Evolutionary conservation across 768 basidiomycete genomes (phyloP), one percentile per base, ranked within the genome.

Genomic region (Suillus ampliporus): DNA sequence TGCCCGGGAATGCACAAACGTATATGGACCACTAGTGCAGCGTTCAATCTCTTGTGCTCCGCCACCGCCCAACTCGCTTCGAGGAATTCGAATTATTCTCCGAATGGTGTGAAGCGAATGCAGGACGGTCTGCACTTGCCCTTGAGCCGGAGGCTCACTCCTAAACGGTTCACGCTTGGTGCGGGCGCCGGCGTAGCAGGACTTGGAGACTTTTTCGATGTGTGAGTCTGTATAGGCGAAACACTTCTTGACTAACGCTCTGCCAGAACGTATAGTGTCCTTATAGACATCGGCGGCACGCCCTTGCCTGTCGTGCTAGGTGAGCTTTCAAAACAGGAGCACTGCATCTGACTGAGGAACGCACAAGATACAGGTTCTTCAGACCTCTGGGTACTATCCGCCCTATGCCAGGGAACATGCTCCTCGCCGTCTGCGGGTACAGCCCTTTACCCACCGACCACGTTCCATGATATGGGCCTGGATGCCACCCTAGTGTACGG

Each of bases 361-460:
- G 17, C n/a, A 48, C 6, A 59, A 90, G 91, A 92, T 65, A 91
- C 90, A 2, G 91, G 91, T 48, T 92, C 91, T 3, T 87, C 91
- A 5, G 91, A 93, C 68, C 71, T 92, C 6, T 93, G 91, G 91
- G 82, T 89, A 11, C 73, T 88, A 31, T 89, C 89, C 0, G 82
- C 86, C 56, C 75, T 80, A 0, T 92, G 89, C 70, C 74, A 72
- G 11, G 65, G 68, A n/a, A 67, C 78, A 3, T 82, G 79, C 62
- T 81, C 81, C 57, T 62, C n/a, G n/a, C n/a, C n/a, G n/a, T n/a
- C 75, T 4, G 69, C 68, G 34, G 72, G 67, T 2, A 71, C 82
- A 2, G 77, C 83, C 5, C 71, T 86, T 28, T 91, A 89, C 68
- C 80, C 84, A 1, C 83, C 74, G 8, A 61, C 77, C 10, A 77